Conservation (phyloP, 2,329 filamentous ascomycete species). For the Colletotrichum musicola region DNA sequence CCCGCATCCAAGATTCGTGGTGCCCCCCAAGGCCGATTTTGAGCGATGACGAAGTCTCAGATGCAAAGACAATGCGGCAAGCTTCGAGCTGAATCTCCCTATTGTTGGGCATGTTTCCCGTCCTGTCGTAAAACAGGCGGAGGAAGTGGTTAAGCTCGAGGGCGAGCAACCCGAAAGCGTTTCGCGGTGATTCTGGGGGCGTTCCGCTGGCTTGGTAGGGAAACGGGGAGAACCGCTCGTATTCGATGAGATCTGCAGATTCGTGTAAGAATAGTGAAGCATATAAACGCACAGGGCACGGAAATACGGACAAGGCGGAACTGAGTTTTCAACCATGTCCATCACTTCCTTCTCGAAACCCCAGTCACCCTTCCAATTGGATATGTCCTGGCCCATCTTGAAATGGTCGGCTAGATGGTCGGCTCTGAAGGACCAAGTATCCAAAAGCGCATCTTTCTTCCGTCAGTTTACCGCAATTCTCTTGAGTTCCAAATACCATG, state of each 20-base stretch:
- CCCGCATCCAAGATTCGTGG: constrained; percentile 43
- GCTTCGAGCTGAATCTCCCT: constrained; percentile 43
- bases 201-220: constrained; percentile 32
- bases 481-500: no score
- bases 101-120: constrained; percentile 39
- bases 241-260: constrained; percentile 26
- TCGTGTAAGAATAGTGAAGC: background rate
- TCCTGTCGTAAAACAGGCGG: constrained; percentile 41
- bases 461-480: background rate
- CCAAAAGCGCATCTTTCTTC: constrained; percentile 43
- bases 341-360: constrained; percentile 51
- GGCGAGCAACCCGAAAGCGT: constrained; percentile 51
- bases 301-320: constrained; percentile 48
- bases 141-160: constrained; percentile 49
- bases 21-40: background rate
- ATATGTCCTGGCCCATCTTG: constrained; percentile 52
- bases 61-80: constrained; percentile 46
- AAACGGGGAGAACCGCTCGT: constrained; percentile 32
- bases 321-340: constrained; percentile 53
- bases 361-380: constrained; percentile 55
- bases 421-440: constrained; percentile 49
- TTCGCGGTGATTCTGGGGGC: constrained; percentile 41
- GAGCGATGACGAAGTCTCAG: constrained; percentile 37
- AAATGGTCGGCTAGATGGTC: constrained; percentile 56
- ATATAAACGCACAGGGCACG: background rate